A percentile compares a stretch with the other conserved stretches of the same genome.
Conservation (phyloP, 2,329 filamentous ascomycete genomes). For the Beauveria sp. region DNA sequence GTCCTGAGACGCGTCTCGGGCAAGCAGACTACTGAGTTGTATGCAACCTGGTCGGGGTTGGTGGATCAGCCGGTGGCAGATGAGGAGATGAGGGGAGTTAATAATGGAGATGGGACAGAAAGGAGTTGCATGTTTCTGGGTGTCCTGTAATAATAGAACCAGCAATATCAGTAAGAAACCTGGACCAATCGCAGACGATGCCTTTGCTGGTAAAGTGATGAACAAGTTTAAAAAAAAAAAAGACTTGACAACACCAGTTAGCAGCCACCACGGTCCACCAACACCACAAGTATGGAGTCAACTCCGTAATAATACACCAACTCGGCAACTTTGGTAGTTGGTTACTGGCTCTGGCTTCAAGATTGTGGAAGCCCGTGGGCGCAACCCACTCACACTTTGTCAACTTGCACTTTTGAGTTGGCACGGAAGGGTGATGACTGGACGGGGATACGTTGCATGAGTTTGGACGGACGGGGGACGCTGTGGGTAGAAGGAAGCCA, state of each 20-base stretch:
- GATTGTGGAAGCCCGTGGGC: background rate
- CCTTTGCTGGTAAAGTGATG: background rate
- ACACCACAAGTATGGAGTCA: conserved; percentile 3
- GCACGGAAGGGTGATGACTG: too few relatives aligned
- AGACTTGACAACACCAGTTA: background rate
- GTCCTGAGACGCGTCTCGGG: background rate
- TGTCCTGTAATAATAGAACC: background rate
- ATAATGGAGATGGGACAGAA: background rate
- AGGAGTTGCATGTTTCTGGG: background rate
- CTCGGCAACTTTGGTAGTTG: background rate
- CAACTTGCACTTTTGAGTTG: background rate
- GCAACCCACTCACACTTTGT: background rate
- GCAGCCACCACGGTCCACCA: background rate
- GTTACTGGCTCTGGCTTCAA: background rate
- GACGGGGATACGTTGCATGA: background rate
- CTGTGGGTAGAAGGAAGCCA: background rate
- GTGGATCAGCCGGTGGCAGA: background rate
- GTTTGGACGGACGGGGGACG: background rate
- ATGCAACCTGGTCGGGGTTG: background rate
- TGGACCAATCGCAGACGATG: background rate
- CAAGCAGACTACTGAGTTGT: background rate
- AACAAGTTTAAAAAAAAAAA: background rate
- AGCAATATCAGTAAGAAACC: background rate
- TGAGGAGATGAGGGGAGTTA: background rate
- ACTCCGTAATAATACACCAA: background rate